A percentile compares a stretch with the other conserved stretches of the same genome.
Conservation (phyloP, 306 rosid species). For the Pyrus pyrifolia region DNA sequence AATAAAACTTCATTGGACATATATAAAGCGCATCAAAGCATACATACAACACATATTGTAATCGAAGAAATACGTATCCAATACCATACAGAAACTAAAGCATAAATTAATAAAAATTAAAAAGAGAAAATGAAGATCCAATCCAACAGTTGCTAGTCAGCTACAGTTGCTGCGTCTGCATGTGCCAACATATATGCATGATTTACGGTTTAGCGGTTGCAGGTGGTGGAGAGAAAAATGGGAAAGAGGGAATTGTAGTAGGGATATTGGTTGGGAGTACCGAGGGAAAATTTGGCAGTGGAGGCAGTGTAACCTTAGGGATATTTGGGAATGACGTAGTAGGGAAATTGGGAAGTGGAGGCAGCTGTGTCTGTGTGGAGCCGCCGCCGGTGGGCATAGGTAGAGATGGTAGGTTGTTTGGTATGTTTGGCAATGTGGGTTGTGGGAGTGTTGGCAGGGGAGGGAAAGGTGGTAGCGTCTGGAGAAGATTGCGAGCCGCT, state of each 20-base stretch:
- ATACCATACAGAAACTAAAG: too few relatives aligned
- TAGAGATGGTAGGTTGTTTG: background rate
- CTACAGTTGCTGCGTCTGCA: too few relatives aligned
- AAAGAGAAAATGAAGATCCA: too few relatives aligned
- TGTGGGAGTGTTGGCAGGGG: background rate
- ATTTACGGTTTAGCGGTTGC: conserved; percentile 29
- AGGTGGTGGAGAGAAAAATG: conserved; percentile 34
- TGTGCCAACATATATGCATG: background rate
- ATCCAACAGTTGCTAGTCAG: too few relatives aligned
- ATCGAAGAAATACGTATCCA: too few relatives aligned
- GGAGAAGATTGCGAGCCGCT: background rate
- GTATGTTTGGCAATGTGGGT: background rate
- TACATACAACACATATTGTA: too few relatives aligned
- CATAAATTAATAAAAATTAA: too few relatives aligned
- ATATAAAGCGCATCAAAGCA: too few relatives aligned
- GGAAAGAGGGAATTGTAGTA: conserved; percentile 19
- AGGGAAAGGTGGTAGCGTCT: background rate
- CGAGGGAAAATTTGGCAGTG: background rate
- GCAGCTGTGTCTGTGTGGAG: background rate
- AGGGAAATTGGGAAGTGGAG: background rate
- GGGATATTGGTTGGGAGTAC: background rate
- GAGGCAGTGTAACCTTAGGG: background rate
- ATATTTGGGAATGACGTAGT: background rate
- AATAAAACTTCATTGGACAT: too few relatives aligned
- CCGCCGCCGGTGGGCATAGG: background rate